Evolutionary conservation across 768 basidiomycete species (phyloP).

Genomic region (Psilocybe cyanescens): DNA sequence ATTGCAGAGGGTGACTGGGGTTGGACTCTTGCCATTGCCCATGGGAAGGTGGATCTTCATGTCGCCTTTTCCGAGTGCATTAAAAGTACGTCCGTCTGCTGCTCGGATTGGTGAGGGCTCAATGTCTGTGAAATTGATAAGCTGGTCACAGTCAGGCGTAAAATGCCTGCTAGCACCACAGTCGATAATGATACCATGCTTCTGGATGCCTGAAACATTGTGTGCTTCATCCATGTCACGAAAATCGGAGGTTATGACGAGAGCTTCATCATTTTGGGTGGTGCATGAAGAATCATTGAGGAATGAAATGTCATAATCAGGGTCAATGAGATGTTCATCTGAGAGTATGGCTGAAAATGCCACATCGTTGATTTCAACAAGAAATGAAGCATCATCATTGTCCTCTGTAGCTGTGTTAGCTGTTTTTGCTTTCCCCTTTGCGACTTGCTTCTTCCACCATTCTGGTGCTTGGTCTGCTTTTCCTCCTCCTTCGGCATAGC

Average conservation of each 20-base stretch:
- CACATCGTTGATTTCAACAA: background rate
- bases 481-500: conserved; percentile 37
- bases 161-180: conserved; percentile 38
- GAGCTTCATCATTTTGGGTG: no score
- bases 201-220: background rate
- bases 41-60: conserved; percentile 28
- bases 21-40: conserved; percentile 21
- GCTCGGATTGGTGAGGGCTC: conserved; percentile 24
- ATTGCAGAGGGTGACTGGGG: conserved; percentile 21
- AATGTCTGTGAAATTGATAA: conserved; percentile 28
- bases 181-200: conserved; percentile 26
- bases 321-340: no score
- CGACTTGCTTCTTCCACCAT: conserved; percentile 26
- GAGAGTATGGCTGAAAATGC: no score
- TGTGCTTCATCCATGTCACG: background rate
- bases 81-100: conserved; percentile 31
- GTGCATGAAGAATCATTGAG: no score
- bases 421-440: conserved; percentile 17
- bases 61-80: conserved; percentile 31
- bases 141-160: conserved; percentile 28
- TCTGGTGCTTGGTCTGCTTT: conserved; percentile 28
- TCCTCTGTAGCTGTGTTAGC: conserved; percentile 16
- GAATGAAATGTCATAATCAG: no score
- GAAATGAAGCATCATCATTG: background rate
- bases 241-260: conserved; percentile 14